A percentile compares a stretch with the other conserved stretches of the same genome.
These are phyloP conservation scores for Scheffersomyces titani DNA, from an alignment of 1,139 yeast species.

Conservation along the genomic window DNA sequence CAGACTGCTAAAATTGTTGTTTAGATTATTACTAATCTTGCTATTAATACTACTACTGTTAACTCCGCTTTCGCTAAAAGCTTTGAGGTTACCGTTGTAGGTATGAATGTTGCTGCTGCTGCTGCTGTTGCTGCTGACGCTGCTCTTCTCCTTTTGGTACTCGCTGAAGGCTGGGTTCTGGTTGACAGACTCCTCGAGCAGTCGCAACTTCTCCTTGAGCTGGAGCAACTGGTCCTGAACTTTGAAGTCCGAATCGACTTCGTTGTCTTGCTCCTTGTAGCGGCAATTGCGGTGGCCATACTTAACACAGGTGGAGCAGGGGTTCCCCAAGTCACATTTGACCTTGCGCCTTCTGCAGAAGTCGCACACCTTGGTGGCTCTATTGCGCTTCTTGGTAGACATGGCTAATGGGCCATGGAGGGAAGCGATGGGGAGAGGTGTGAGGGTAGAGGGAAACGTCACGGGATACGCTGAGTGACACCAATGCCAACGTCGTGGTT, in stretches of 20 bases:
- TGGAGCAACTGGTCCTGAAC: constrained; percentile 18
- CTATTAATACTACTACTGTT: not conserved
- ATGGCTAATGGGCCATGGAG: not conserved
- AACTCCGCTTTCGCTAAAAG: not conserved
- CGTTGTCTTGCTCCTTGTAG: constrained; percentile 6
- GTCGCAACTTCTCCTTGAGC: constrained; percentile 16
- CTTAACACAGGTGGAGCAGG: constrained; percentile 44
- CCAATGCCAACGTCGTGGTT: not conserved
- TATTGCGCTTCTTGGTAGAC: constrained; percentile 24
- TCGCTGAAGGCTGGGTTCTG: not conserved
- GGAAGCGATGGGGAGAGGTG: not conserved
- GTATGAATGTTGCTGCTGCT: not conserved
- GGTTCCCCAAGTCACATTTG: constrained; percentile 43
- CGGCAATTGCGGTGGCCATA: constrained; percentile 31
- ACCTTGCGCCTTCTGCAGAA: constrained; percentile 45
- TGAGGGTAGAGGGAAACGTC: not conserved
- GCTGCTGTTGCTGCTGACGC: not conserved
- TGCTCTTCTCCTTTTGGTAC: not conserved
- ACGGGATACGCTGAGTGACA: not conserved
- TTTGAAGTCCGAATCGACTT: constrained; percentile 1
- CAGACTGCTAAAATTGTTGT: not conserved
- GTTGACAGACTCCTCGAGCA: constrained; percentile 11
- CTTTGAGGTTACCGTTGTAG: not conserved
- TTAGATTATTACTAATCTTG: not conserved
- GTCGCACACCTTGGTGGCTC: constrained; percentile 40